phyloP scores from a whole-genome alignment of 345 rosid genomes.

The Bruguiera gymnorhiza region DNA sequence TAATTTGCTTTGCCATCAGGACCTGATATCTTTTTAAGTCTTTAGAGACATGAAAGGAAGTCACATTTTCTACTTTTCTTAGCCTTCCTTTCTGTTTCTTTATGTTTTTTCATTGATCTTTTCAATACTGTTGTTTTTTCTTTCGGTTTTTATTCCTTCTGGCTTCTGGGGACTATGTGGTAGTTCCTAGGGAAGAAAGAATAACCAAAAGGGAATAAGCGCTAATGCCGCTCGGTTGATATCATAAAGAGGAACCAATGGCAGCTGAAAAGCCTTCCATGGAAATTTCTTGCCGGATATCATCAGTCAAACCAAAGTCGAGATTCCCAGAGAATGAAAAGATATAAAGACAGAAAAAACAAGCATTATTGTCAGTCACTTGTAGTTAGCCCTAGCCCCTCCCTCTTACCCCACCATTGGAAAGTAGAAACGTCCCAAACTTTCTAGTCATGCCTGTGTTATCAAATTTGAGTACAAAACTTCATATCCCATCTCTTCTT shows the following conservation, averaged over 20 bases:
- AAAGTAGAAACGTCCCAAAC: neutral
- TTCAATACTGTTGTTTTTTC: neutral
- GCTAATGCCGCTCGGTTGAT: constrained; percentile 62
- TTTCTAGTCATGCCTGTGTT: neutral
- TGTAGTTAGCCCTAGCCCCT: neutral
- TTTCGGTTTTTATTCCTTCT: neutral
- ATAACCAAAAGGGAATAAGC: constrained; percentile 32
- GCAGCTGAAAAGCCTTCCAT: constrained; percentile 64
- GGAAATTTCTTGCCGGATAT: constrained; percentile 55
- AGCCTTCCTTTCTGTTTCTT: neutral
- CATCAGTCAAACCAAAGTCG: neutral
- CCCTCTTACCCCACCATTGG: neutral
- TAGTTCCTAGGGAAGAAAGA: constrained; percentile 2
- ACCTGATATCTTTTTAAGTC: neutral
- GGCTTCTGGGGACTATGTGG: neutral
- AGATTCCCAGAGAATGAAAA: neutral
- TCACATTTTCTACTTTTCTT: neutral
- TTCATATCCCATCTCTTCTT: neutral
- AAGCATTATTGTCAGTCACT: neutral
- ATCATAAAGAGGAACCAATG: constrained; percentile 73
- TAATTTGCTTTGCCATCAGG: neutral
- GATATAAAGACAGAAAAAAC: neutral
- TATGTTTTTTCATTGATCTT: neutral
- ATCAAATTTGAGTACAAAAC: neutral
- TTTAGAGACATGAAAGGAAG: neutral